Evolutionary conservation across 805 yeast genomes (phyloP), one percentile per base, ranked within the genome.

Genomic region (Metschnikowia henanensis): DNA sequence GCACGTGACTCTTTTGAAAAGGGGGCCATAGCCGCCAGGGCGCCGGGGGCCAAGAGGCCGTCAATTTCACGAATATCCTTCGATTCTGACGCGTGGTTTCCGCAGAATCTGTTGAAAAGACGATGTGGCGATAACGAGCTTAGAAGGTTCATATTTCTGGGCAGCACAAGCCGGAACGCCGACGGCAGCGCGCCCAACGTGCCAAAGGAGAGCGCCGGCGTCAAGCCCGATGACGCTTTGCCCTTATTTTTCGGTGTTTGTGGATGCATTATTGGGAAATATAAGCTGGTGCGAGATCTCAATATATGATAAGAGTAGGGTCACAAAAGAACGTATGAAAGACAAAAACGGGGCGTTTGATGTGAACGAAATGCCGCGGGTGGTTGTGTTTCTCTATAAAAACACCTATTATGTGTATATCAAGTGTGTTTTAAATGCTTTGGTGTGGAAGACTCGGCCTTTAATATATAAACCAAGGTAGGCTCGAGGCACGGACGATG

Each of bases 101-200:
- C 37, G 23, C 42, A 34, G 17, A 43, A 38, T 6, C 36, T 30
- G 13, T n/a, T 37, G 35, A 66, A 58, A 42, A 67, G 59, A 35
- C 64, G 52, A 36, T 62, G 69, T 1, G 73, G 72, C 10, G 73
- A 67, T 6, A 63, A 52, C n/a, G 62, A 46, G 37, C 53, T 52
- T 18, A 66, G 49, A 17, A 58, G 35, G 43, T 56, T 54, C 34
- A 54, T 23, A 32, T 49, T 51, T 26, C 65, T 41, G 6, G 75
- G 75, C 9, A 72, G 63, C 38, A 61, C 55, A 50, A 70, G 65
- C 30, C 62, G 66, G 51, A 70, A 67, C 8, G 29, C 21, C n/a
- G 72, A 66, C 12, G 75, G 75, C 72, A 66, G 72, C 38, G 69
- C 66, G 29, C 68, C 68, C 23, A 69, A 50, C 22, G 32, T 29